Evolutionary conservation across 2,329 filamentous ascomycete genomes (phyloP).

Genomic region (Apiospora kogelbergensis): DNA sequence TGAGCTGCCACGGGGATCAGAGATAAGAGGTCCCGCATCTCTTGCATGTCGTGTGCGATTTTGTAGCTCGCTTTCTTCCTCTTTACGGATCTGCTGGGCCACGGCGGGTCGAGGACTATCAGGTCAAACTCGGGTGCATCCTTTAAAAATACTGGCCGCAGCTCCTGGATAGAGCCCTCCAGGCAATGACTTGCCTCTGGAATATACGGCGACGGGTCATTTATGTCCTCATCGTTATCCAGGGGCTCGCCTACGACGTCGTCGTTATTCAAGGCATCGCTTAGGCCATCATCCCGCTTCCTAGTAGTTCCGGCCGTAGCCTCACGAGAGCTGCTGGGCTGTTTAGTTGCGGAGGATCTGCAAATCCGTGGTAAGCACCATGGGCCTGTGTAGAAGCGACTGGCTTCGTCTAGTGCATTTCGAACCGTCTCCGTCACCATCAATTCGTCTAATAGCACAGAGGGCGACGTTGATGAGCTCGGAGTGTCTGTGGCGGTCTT

Average conservation of each 20-base stretch:
- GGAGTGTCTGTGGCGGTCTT: conserved; percentile 23
- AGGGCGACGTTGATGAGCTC: conserved; percentile 30
- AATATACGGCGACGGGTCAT: conserved; percentile 27
- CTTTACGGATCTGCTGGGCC: conserved; percentile 75
- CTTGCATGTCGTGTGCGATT: conserved; percentile 44
- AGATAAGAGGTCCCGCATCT: conserved; percentile 50
- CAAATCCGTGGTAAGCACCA: conserved; percentile 46
- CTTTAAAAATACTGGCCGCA: conserved; percentile 39
- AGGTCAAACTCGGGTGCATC: conserved; percentile 60
- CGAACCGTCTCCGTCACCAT: conserved; percentile 51
- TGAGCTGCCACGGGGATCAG: conserved; percentile 56
- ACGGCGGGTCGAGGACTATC: conserved; percentile 74
- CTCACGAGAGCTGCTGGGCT: neutral
- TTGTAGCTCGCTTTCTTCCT: conserved; percentile 53
- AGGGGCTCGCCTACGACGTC: neutral
- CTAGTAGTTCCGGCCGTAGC: conserved; percentile 5
- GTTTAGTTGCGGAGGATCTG: conserved; percentile 10
- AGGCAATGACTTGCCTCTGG: conserved; percentile 47
- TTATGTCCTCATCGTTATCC: conserved; percentile 9
- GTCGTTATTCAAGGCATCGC: conserved; percentile 8
- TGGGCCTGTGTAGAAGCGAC: conserved; percentile 37
- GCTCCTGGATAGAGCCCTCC: conserved; percentile 46
- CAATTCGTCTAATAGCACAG: conserved; percentile 53
- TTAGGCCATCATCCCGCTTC: conserved; percentile 18
- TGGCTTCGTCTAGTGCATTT: conserved; percentile 41